A percentile compares a stretch with the other conserved stretches of the same genome.
Evolutionary conservation across 805 yeast species (phyloP).

Genomic region (Wickerhamomyces hampshirensis): DNA sequence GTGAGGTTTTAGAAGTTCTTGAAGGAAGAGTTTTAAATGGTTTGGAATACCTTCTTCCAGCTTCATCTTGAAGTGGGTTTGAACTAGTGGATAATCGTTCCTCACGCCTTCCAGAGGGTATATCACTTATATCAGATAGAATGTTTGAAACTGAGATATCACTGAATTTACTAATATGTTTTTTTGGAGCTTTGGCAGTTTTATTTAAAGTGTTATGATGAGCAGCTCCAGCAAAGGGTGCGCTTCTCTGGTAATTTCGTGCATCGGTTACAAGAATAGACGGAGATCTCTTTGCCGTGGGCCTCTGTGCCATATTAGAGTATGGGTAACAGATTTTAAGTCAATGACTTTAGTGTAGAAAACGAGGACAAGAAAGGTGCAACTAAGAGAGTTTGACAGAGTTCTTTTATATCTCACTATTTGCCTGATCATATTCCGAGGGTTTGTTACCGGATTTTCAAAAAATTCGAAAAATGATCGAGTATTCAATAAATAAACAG

Average conservation of each 20-base stretch:
- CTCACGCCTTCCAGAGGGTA: slow-evolving; percentile 65
- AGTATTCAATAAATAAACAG: no score
- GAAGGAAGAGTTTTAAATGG: slow-evolving; percentile 54
- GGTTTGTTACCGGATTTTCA: no score
- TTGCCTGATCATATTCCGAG: no score
- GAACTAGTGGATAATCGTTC: slow-evolving; percentile 38
- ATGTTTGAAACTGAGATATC: slow-evolving; percentile 79
- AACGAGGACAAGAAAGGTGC: no score
- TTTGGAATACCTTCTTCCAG: slow-evolving; percentile 33
- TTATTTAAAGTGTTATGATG: slow-evolving; percentile 11
- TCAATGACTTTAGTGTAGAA: background rate
- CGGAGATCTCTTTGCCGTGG: slow-evolving; percentile 84
- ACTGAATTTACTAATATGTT: slow-evolving; percentile 46
- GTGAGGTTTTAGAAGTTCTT: slow-evolving; percentile 81
- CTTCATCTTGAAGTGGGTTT: slow-evolving; percentile 8
- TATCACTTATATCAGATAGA: slow-evolving; percentile 74
- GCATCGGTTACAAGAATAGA: slow-evolving; percentile 91
- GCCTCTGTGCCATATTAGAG: slow-evolving; percentile 30
- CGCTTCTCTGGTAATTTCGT: slow-evolving; percentile 53
- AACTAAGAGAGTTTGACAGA: no score
- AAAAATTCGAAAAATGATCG: no score
- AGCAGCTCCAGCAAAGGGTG: slow-evolving; percentile 74
- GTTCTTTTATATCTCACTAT: no score
- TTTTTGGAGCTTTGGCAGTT: slow-evolving; percentile 10
- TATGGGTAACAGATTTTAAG: no score